Percentiles rank a stretch among this genome's conserved stretches.
These are phyloP conservation scores for Allium fistulosum DNA, from an alignment of 106 monocot genomes.

Conservation along the genomic window DNA sequence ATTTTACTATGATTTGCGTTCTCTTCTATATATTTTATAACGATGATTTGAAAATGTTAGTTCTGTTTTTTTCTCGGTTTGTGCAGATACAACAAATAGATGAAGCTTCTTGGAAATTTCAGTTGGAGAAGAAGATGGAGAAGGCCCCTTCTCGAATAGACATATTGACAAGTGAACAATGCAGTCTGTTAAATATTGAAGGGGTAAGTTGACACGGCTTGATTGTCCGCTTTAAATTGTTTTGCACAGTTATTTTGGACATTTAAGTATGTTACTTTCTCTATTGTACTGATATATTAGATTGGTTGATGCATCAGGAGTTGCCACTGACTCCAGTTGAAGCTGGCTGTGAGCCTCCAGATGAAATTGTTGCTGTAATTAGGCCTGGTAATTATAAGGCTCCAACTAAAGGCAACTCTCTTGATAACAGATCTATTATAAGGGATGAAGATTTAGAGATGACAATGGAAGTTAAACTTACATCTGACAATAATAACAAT, in stretches of 20 bases:
- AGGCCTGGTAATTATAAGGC: background rate
- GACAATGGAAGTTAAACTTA: constrained; percentile 10
- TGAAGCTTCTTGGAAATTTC: constrained; percentile 11
- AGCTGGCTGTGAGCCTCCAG: constrained; percentile 8
- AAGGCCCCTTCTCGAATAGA: constrained; percentile 24
- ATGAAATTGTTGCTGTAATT: constrained; percentile 11
- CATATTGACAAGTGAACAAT: constrained; percentile 8
- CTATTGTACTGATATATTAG: background rate
- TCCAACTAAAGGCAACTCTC: background rate
- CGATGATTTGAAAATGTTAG: no score
- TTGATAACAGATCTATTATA: constrained; percentile 1
- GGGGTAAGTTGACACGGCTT: constrained; percentile 13
- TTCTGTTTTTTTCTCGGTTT: no score
- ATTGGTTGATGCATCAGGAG: constrained; percentile 2
- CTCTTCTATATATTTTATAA: no score
- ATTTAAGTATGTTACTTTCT: background rate
- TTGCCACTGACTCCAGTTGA: background rate
- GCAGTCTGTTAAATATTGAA: constrained; percentile 7
- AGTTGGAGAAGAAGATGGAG: constrained; percentile 10
- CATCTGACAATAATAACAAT: background rate
- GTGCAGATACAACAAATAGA: constrained; percentile 11
- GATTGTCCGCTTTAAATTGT: no score
- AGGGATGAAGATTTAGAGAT: constrained; percentile 1
- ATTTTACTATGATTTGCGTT: background rate
- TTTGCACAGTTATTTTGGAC: no score